Evolutionary conservation across 2,329 filamentous ascomycete species (phyloP), one percentile per base, ranked within the genome.

Genomic region (Fusarium torulosum): DNA sequence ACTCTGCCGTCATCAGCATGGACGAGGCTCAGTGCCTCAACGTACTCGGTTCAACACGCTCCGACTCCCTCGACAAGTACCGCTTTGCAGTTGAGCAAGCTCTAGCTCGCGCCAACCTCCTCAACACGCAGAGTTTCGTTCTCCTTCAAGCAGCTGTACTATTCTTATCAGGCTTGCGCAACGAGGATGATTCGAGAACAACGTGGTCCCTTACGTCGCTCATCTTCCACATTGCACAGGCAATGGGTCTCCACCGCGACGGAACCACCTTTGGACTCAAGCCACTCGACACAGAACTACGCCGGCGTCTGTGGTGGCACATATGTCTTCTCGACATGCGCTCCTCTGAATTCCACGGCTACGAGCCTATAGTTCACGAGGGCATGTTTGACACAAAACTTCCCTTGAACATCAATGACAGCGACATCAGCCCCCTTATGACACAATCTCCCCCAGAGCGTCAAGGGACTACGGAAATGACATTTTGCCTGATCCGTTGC

Each of bases 21-120:
- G 37, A 52, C 5, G 37, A 52, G 1, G 7, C 7, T 8, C 53
- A 52, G 15, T 56, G 53, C 7, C 3, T 19, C 0, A 4, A 1
- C 1, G 4, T 56, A 3, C 37, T 56, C 0, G 37, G 46, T 1
- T 49, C 40, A 19, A 19, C 29, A 2, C 29, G 53, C 0, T 35
- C 37, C 4, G 13, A 9, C 0, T 29, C 46, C 1, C 29, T 52
- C 1, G 38, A 52, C 2, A 52, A 51, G 15, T 56, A 35, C 6
- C 53, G 53, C 9, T 56, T 56, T 8, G 53, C 29, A 0, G 37
- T 56, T 3, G 53, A 56, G 46, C 53, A 56, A 29, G n/a, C 53
- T 0, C 15, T 56, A n/a, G 53, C 27, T 1, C 37, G 46, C 0
- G 53, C 53, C 1, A 56, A 52, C 4, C 31, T 56, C 1, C 3